Conservation (phyloP, 2,329 filamentous ascomycete genomes). For the Phialocephala subalpina region DNA sequence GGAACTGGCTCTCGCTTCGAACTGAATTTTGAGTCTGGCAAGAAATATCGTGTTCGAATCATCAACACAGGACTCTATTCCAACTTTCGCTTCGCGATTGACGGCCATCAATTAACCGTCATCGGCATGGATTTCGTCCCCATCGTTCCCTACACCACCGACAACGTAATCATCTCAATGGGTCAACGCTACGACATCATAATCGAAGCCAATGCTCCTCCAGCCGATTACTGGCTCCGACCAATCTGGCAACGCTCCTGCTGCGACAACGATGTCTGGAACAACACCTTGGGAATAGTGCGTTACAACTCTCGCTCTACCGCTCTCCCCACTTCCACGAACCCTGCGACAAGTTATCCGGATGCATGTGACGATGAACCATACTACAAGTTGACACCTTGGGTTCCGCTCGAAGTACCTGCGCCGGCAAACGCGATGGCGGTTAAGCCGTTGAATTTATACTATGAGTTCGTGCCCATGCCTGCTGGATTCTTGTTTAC, state of each 20-base stretch:
- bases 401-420: not conserved
- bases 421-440: not conserved
- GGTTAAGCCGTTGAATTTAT: not conserved
- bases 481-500: constrained; percentile 2
- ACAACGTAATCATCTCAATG: constrained; percentile 50
- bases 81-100: constrained; percentile 54
- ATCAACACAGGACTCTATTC: constrained; percentile 51
- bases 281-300: constrained; percentile 64
- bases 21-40: constrained; percentile 49
- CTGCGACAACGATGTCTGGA: constrained; percentile 53
- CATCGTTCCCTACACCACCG: constrained; percentile 66
- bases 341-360: constrained; percentile 44
- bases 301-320: constrained; percentile 43
- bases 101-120: constrained; percentile 63
- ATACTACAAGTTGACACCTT: constrained; percentile 41
- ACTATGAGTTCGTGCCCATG: constrained; percentile 6
- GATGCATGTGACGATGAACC: constrained; percentile 59
- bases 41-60: constrained; percentile 54
- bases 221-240: constrained; percentile 66
- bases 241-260: constrained; percentile 56
- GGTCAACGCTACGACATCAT: constrained; percentile 56
- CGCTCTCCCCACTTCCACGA: constrained; percentile 5
- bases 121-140: constrained; percentile 71
- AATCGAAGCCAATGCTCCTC: constrained; percentile 56
- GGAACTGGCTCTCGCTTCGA: constrained; percentile 35